Evolutionary conservation across 306 rosid genomes (phyloP), one percentile per base, ranked within the genome.

Genomic region (Coriaria nepalensis): DNA sequence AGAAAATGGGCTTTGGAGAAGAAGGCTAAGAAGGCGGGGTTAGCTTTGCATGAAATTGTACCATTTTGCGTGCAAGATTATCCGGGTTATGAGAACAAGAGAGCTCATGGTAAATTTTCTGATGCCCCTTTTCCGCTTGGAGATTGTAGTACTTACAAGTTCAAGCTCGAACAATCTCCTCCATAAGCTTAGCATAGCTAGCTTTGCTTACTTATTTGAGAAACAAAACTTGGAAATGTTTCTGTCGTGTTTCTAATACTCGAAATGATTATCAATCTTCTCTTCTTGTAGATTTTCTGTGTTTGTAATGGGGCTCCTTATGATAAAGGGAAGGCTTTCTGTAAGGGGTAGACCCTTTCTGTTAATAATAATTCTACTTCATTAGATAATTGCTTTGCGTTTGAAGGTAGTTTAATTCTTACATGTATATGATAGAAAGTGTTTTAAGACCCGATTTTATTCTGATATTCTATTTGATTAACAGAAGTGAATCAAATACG

Each of bases 71-170:
- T 0, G 13, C 3, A 2, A 8, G 9, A 7, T 0, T 73, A 69
- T 44, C 56, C 66, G 0, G 66, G 60, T 38, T 66, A 73, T 35
- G 1, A 2, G 6, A 73, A 66, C 35, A 73, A 60, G 51, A 73
- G 53, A 67, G 77, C 74, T 6, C 32, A 11, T 13, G 72, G 74
- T 0, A 20, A 20, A 20, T 20, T 36, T 13, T 5, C 80, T 12
- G 82, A 81, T 56, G 71, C 15, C 39, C 14, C 86, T 42, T 81
- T 81, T 53, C 37, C 4, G 0, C 58, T 86, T 42, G 93, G 93
- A 4, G 58, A 69, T 53, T 63, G 74, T 65, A 72, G 37, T 55
- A 82, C 86, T 66, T 79, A 74, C 75, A 82, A 65, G 68, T 82
- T 86, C 68, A 75, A 50, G 69, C 65, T 68, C 15, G 36, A 50